These are phyloP conservation scores for Dactylellina leptospora DNA, from an alignment of 2,329 filamentous ascomycete genomes.

Conservation along the genomic window DNA sequence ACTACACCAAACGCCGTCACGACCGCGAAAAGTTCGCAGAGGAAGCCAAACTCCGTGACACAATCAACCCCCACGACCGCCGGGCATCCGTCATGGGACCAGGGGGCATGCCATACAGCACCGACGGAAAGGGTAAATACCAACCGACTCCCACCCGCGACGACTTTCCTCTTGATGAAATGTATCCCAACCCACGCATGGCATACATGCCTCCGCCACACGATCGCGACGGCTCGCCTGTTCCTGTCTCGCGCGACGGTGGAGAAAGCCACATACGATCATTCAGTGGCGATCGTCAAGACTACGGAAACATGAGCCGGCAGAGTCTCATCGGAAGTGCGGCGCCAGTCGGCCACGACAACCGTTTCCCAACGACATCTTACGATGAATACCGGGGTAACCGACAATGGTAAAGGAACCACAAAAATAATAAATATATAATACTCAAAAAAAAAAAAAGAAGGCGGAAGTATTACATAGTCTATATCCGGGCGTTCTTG, in stretches of 20 bases:
- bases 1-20: conserved; percentile 86
- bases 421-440: background rate
- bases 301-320: conserved; percentile 33
- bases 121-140: conserved; percentile 57
- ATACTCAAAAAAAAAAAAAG: conserved; percentile 8
- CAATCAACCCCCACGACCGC: conserved; percentile 84
- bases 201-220: conserved; percentile 48
- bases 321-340: conserved; percentile 46
- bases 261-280: conserved; percentile 30
- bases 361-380: conserved; percentile 43
- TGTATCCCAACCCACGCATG: conserved; percentile 41
- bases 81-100: conserved; percentile 83
- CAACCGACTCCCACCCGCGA: conserved; percentile 55
- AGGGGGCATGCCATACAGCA: conserved; percentile 59
- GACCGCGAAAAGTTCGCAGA: conserved; percentile 76
- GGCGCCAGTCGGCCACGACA: conserved; percentile 33
- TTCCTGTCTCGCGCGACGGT: conserved; percentile 18
- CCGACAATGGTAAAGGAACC: conserved; percentile 19
- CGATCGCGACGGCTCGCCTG: conserved; percentile 45
- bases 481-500: conserved; percentile 34
- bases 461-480: conserved; percentile 1
- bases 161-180: conserved; percentile 51
- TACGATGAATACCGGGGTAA: conserved; percentile 48
- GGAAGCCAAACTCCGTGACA: conserved; percentile 64
- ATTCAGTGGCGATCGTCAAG: conserved; percentile 38